Evolutionary conservation across 768 basidiomycete species (phyloP).

Genomic region (Boletus rubropictus): DNA sequence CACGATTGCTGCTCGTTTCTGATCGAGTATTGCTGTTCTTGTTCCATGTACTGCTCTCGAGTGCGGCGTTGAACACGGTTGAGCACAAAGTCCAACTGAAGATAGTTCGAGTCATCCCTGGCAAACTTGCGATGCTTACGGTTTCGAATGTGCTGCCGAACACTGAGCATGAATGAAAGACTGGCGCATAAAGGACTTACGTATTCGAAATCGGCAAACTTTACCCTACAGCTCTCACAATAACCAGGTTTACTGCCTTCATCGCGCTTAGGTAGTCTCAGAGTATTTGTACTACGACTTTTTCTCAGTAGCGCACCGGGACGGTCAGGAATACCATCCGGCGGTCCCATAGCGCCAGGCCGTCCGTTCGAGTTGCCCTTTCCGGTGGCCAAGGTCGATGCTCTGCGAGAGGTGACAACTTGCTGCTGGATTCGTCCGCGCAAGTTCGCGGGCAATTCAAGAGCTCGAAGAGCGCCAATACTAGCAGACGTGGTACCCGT

Average conservation of each 20-base stretch:
- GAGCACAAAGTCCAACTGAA: conserved; percentile 71
- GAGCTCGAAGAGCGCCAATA: conserved; percentile 38
- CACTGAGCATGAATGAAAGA: background rate
- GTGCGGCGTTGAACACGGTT: conserved; percentile 50
- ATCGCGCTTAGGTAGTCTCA: conserved; percentile 70
- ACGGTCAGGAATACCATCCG: conserved; percentile 50
- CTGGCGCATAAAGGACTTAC: conserved; percentile 37
- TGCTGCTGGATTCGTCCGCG: conserved; percentile 56
- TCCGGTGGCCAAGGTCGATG: conserved; percentile 28
- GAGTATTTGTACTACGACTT: conserved; percentile 75
- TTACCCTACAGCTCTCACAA: conserved; percentile 91
- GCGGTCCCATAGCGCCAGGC: conserved; percentile 59
- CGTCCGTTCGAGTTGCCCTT: conserved; percentile 26
- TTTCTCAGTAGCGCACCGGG: conserved; percentile 52
- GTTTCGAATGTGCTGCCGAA: conserved; percentile 60
- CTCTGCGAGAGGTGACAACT: conserved; percentile 60
- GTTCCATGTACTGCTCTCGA: conserved; percentile 22
- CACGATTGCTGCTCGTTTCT: conserved; percentile 6
- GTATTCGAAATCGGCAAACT: conserved; percentile 81
- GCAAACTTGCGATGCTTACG: conserved; percentile 83
- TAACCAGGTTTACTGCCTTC: conserved; percentile 92
- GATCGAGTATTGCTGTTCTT: conserved; percentile 16
- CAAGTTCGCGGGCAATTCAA: conserved; percentile 49
- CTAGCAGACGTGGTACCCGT: conserved; percentile 78
- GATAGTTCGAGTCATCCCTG: conserved; percentile 67